Evolutionary conservation across 495 filamentous ascomycete genomes (phyloP).

Genomic region (Alectoria sarmentosa): DNA sequence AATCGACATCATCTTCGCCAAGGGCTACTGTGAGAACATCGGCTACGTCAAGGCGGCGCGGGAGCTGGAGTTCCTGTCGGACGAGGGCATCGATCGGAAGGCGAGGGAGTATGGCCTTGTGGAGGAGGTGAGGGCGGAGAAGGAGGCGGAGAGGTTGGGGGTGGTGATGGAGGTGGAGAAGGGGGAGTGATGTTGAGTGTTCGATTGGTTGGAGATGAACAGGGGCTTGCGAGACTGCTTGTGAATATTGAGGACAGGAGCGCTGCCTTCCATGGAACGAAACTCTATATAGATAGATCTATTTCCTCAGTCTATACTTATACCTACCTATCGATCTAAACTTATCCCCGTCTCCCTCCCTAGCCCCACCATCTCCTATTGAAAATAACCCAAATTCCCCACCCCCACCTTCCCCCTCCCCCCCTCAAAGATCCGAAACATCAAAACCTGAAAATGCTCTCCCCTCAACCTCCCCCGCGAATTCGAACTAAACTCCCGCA

Average conservation of each 20-base stretch:
- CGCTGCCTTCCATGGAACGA: too few species aligned
- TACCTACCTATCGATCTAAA: too few species aligned
- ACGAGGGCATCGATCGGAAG: conserved; percentile 57
- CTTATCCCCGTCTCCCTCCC: background rate
- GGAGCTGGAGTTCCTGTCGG: conserved; percentile 59
- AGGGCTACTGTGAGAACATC: conserved; percentile 68
- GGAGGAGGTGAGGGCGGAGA: background rate
- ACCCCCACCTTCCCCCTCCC: background rate
- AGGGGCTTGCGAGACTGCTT: too few species aligned
- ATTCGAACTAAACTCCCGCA: background rate
- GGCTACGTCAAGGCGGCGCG: conserved; percentile 63
- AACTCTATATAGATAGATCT: too few species aligned
- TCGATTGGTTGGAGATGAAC: background rate
- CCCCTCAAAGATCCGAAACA: background rate
- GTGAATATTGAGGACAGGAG: too few species aligned
- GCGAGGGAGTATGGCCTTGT: conserved; percentile 54
- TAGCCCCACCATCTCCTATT: background rate
- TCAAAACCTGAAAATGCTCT: background rate
- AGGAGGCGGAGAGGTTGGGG: background rate
- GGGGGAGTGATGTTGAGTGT: background rate
- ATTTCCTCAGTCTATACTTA: too few species aligned
- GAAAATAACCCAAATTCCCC: background rate
- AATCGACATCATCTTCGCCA: conserved; percentile 75
- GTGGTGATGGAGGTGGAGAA: background rate
- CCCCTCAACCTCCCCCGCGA: background rate